Conservation (phyloP, 2,329 filamentous ascomycete species). For the Hypocreales sp. region DNA sequence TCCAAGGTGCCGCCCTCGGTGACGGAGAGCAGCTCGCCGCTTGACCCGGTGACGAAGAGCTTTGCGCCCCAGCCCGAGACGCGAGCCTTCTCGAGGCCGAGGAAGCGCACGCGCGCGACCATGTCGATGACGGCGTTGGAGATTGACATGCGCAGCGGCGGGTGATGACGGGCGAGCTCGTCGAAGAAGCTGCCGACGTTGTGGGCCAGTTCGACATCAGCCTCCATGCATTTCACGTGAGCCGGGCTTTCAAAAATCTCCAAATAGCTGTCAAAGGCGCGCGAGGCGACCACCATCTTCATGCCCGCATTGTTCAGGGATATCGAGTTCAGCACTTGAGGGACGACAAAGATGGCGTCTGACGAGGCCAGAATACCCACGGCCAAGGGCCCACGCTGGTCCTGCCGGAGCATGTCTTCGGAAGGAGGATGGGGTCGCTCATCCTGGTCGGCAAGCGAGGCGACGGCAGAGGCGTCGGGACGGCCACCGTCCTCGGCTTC, state of each 20-base stretch:
- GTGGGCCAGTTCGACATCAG: constrained; percentile 52
- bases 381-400: constrained; percentile 33
- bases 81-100: constrained; percentile 57
- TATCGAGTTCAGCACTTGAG: constrained; percentile 81
- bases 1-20: constrained; percentile 33
- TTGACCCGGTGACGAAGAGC: constrained; percentile 46
- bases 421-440: constrained; percentile 37
- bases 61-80: constrained; percentile 63
- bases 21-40: constrained; percentile 35
- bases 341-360: constrained; percentile 78
- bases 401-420: constrained; percentile 29
- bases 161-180: constrained; percentile 88
- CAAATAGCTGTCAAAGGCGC: constrained; percentile 73
- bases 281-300: constrained; percentile 70
- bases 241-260: constrained; percentile 91
- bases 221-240: constrained; percentile 73
- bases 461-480: constrained; percentile 21
- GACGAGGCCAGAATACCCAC: constrained; percentile 69
- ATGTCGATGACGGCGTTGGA: constrained; percentile 78
- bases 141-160: constrained; percentile 63
- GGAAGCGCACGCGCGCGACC: constrained; percentile 63
- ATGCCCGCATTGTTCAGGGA: constrained; percentile 81
- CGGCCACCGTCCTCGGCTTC: constrained; percentile 20
- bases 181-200: constrained; percentile 77
- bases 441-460: constrained; percentile 19